Evolutionary conservation across 805 yeast species (phyloP).

Genomic region (Yarrowia sp.): DNA sequence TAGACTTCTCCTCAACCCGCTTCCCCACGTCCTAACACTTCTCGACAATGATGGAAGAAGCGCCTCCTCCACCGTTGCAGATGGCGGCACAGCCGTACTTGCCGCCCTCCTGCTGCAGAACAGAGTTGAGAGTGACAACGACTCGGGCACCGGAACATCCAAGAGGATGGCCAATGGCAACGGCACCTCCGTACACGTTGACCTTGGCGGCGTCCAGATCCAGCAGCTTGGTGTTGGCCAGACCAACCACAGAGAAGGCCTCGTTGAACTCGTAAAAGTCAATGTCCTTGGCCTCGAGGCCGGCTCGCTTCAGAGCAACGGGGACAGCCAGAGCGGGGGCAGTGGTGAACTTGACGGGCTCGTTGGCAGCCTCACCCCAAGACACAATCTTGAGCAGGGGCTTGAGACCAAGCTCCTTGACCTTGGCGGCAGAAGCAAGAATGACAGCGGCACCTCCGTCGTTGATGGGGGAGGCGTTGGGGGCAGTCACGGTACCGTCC

Average conservation of each 20-base stretch:
- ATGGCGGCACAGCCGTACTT: conserved; percentile 92
- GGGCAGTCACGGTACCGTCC: conserved; percentile 97
- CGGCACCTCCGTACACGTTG: conserved; percentile 94
- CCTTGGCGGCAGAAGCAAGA: conserved; percentile 78
- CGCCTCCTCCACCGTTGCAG: conserved; percentile 99
- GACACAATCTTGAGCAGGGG: conserved; percentile 88
- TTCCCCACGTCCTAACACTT: conserved; percentile 24
- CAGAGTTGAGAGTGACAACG: conserved; percentile 78
- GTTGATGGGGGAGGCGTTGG: conserved; percentile 92
- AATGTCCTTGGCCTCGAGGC: conserved; percentile 59
- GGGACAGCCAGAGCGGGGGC: conserved; percentile 95
- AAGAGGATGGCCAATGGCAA: conserved; percentile 91
- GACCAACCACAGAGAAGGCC: conserved; percentile 95
- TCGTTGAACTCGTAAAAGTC: conserved; percentile 96
- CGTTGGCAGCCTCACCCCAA: conserved; percentile 98
- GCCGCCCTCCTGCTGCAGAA: conserved; percentile 79
- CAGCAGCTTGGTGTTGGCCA: conserved; percentile 76
- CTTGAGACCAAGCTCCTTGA: conserved; percentile 78
- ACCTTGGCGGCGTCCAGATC: conserved; percentile 66
- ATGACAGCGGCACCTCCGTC: conserved; percentile 98
- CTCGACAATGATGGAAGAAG: conserved; percentile 86
- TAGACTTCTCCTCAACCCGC: conserved; percentile 13
- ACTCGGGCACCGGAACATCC: conserved; percentile 95
- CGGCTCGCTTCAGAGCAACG: conserved; percentile 89
- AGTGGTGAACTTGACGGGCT: conserved; percentile 92